A percentile compares a stretch with the other conserved stretches of the same genome.
These are phyloP conservation scores for Rosa lucieae DNA, from an alignment of 306 rosid genomes.

Conservation along the genomic window DNA sequence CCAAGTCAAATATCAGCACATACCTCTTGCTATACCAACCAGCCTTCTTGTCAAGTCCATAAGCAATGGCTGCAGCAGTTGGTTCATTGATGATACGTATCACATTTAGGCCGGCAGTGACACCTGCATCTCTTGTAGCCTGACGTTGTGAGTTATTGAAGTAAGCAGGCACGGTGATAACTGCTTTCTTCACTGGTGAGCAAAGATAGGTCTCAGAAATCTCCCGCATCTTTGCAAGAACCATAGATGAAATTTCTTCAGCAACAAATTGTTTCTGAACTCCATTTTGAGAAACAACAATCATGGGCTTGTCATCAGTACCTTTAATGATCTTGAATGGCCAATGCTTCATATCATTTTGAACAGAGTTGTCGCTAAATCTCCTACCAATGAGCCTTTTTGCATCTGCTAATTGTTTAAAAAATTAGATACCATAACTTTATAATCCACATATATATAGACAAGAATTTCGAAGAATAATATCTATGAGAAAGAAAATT, in stretches of 20 bases:
- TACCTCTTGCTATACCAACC: background rate
- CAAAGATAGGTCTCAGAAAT: background rate
- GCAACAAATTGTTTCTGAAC: slow-evolving; percentile 9
- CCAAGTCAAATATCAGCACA: slow-evolving; percentile 1
- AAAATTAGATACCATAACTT: no score
- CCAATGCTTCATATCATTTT: background rate
- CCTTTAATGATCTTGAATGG: background rate
- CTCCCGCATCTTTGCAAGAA: background rate
- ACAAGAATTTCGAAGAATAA: no score
- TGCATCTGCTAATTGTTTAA: background rate
- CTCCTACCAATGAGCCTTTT: slow-evolving; percentile 14
- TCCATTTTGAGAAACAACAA: background rate
- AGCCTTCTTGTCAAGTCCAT: slow-evolving; percentile 8
- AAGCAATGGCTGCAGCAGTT: slow-evolving; percentile 18
- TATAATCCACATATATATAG: no score
- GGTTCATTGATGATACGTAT: background rate
- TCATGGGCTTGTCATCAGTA: background rate
- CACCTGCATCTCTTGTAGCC: no score
- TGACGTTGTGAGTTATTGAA: no score
- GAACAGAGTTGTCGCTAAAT: background rate
- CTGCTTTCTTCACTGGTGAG: background rate
- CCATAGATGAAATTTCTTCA: background rate
- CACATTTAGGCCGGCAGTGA: no score
- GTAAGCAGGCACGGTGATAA: background rate
- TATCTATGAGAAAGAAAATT: no score